A percentile compares a stretch with the other conserved stretches of the same genome.
phyloP scores from a whole-genome alignment of 208 protist species.

The Polymyxa betae region DNA sequence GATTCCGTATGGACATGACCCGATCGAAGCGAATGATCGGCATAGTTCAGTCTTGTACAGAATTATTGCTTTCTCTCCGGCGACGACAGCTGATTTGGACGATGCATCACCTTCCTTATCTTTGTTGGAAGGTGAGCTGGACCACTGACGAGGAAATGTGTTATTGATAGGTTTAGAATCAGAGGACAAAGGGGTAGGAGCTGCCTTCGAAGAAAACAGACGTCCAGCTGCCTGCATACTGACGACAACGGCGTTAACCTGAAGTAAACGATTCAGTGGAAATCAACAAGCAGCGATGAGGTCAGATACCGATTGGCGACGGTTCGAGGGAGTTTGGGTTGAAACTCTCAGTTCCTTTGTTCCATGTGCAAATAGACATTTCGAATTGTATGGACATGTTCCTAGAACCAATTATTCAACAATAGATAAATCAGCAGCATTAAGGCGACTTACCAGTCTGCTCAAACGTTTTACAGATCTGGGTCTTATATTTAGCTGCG shows the following conservation, averaged over 20 bases:
- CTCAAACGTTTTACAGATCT: slow-evolving; percentile 2
- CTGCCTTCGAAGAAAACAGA: not conserved
- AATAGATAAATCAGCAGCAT: not conserved
- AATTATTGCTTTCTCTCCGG: not conserved
- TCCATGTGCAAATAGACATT: slow-evolving; percentile 48
- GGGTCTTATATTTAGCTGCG: slow-evolving; percentile 3
- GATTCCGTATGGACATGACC: slow-evolving; percentile 19
- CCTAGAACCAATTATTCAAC: not conserved
- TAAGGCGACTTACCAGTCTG: not conserved
- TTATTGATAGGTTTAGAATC: not conserved
- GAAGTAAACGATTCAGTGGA: not conserved
- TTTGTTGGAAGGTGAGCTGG: not conserved
- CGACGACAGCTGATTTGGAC: not conserved
- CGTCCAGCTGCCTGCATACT: not conserved
- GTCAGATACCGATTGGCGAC: not conserved
- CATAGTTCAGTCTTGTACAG: slow-evolving; percentile 48
- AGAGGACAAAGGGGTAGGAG: not conserved
- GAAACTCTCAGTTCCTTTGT: not conserved
- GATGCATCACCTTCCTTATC: not conserved
- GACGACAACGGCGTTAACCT: slow-evolving; percentile 15
- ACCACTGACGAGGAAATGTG: not conserved
- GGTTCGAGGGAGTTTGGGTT: not conserved
- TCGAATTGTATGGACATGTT: not conserved
- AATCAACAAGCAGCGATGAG: not conserved
- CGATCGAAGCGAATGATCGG: not conserved